Evolutionary conservation across 805 yeast genomes (phyloP).

Genomic region (Wickerhamomyces mucosus): DNA sequence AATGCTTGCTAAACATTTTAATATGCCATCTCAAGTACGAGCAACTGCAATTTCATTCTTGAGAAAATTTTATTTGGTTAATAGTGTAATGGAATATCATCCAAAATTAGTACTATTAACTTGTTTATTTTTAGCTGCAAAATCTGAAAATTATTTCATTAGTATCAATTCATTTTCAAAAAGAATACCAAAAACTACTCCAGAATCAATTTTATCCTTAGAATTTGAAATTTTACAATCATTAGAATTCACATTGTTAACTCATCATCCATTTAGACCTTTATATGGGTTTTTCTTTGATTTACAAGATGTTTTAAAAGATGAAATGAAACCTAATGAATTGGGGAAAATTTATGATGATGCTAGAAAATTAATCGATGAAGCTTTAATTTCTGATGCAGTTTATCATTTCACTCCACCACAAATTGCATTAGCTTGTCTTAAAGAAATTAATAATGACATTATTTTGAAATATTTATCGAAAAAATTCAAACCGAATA

Average conservation of each 20-base stretch:
- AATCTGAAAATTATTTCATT: constrained; percentile 84
- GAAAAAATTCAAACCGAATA: constrained; percentile 37
- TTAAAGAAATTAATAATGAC: constrained; percentile 56
- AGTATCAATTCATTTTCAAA: constrained; percentile 73
- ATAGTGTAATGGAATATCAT: constrained; percentile 80
- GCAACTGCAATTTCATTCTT: constrained; percentile 82
- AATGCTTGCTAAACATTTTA: constrained; percentile 61
- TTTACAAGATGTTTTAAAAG: constrained; percentile 49
- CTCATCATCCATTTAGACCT: constrained; percentile 84
- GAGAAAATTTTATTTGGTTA: constrained; percentile 66
- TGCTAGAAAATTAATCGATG: constrained; percentile 57
- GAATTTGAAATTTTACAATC: constrained; percentile 74
- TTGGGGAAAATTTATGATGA: constrained; percentile 63
- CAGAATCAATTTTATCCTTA: constrained; percentile 58
- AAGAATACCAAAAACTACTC: constrained; percentile 57
- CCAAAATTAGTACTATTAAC: constrained; percentile 79
- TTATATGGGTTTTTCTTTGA: constrained; percentile 94
- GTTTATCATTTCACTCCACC: constrained; percentile 82
- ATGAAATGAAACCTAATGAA: constrained; percentile 38
- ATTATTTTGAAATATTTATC: constrained; percentile 59
- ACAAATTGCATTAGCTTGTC: constrained; percentile 85
- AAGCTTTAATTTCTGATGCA: constrained; percentile 68
- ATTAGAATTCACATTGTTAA: constrained; percentile 67
- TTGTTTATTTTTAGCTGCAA: constrained; percentile 84
- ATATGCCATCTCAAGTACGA: constrained; percentile 80